Conservation (phyloP, 2,329 filamentous ascomycete species). For the Cytospora schulzeri region DNA sequence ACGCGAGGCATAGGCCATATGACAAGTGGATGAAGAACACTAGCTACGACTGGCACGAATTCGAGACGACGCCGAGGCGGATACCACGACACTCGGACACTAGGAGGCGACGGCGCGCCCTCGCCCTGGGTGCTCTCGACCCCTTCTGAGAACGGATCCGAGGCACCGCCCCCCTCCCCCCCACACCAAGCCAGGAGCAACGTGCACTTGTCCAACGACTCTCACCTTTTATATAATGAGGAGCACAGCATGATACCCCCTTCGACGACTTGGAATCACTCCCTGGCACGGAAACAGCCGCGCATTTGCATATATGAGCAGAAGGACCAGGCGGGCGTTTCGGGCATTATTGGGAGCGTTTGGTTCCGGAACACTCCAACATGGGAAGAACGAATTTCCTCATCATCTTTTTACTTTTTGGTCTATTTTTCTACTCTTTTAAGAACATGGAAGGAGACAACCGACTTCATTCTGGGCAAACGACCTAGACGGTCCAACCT, state of each 20-base stretch:
- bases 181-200: not conserved
- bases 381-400: constrained; percentile 1
- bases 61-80: constrained; percentile 26
- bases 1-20: constrained; percentile 13
- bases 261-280: constrained; percentile 1
- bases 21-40: constrained; percentile 20
- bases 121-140: constrained; percentile 29
- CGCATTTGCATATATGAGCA: constrained; percentile 15
- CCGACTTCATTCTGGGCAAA: not conserved
- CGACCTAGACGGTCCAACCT: constrained; percentile 10
- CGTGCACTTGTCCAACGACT: constrained; percentile 2
- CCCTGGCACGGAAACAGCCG: not conserved
- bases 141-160: constrained; percentile 32
- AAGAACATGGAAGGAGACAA: constrained; percentile 1
- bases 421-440: not conserved
- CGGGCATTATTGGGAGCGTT: constrained; percentile 24
- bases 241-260: constrained; percentile 26
- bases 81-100: constrained; percentile 23
- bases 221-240: constrained; percentile 23
- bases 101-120: constrained; percentile 29
- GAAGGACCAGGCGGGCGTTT: constrained; percentile 21
- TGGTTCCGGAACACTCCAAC: constrained; percentile 12
- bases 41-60: constrained; percentile 34
- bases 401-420: too few relatives aligned
- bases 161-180: too few relatives aligned